phyloP scores from a whole-genome alignment of 2,329 filamentous ascomycete genomes.

The Ophiostoma ips region DNA sequence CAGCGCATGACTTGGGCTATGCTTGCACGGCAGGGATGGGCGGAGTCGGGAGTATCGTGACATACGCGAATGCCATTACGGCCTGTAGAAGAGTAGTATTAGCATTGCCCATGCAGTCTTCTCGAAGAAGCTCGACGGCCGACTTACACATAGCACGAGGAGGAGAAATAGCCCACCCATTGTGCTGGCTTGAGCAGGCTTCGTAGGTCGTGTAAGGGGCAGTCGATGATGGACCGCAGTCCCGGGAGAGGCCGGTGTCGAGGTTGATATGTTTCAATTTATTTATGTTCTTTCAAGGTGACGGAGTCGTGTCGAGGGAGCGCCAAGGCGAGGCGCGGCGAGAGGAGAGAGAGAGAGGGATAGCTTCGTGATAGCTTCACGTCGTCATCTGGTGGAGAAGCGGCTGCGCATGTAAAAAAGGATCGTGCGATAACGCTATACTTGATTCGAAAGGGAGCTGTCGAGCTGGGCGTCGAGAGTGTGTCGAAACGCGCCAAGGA shows the following conservation, averaged over 20 bases:
- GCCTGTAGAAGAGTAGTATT: conserved; percentile 23
- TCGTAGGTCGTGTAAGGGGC: neutral
- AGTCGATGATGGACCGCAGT: neutral
- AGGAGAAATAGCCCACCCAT: conserved; percentile 24
- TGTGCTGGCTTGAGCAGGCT: conserved; percentile 7
- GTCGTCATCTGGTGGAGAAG: conserved; percentile 3
- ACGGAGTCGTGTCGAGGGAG: neutral
- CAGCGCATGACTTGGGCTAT: neutral
- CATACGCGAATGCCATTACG: conserved; percentile 47
- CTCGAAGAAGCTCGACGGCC: no score
- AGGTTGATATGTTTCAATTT: neutral
- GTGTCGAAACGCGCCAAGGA: neutral
- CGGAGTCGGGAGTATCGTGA: conserved; percentile 10
- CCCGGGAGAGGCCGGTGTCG: neutral
- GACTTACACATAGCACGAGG: conserved; percentile 20
- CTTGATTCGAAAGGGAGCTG: neutral
- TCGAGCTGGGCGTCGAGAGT: neutral
- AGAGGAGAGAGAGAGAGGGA: no score
- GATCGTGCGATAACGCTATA: neutral
- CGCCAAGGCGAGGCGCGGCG: neutral
- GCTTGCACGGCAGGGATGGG: neutral
- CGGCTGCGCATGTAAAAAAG: neutral
- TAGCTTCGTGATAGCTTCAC: conserved; percentile 2
- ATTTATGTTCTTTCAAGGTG: no score
- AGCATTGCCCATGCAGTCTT: no score